These are phyloP conservation scores for Elsinoe australis DNA, from an alignment of 2,329 filamentous ascomycete species.

Conservation along the genomic window DNA sequence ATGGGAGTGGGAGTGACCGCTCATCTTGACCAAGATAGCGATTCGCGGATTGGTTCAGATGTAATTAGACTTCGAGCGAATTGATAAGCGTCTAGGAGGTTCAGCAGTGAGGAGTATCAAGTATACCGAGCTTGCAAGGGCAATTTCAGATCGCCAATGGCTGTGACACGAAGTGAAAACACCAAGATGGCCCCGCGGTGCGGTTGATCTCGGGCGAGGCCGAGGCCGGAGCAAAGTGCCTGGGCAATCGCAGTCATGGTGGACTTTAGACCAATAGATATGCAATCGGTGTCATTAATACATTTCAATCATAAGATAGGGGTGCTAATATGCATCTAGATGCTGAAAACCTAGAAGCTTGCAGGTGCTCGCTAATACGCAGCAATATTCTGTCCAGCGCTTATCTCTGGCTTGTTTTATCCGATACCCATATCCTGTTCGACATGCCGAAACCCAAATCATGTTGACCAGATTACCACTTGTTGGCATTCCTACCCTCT, in stretches of 20 bases:
- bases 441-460: too few relatives aligned
- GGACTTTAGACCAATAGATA: too few relatives aligned
- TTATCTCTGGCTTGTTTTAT: background rate
- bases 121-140: too few relatives aligned
- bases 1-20: constrained; percentile 33
- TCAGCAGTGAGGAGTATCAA: too few relatives aligned
- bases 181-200: constrained; percentile 7
- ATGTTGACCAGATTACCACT: constrained; percentile 3
- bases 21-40: background rate
- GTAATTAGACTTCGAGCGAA: too few relatives aligned
- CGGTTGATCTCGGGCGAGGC: background rate
- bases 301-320: background rate
- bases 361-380: constrained; percentile 4
- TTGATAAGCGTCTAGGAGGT: too few relatives aligned
- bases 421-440: background rate
- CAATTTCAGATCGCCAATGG: too few relatives aligned
- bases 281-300: background rate
- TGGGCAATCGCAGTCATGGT: background rate
- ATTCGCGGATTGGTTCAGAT: too few relatives aligned
- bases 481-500: constrained; percentile 2
- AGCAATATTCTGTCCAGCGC: background rate
- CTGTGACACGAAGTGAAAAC: too few relatives aligned
- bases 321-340: background rate
- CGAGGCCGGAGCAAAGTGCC: background rate
- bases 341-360: background rate